These are phyloP conservation scores for Pseudogymnoascus sp. DNA, from an alignment of 2,329 filamentous ascomycete genomes.

Conservation along the genomic window DNA sequence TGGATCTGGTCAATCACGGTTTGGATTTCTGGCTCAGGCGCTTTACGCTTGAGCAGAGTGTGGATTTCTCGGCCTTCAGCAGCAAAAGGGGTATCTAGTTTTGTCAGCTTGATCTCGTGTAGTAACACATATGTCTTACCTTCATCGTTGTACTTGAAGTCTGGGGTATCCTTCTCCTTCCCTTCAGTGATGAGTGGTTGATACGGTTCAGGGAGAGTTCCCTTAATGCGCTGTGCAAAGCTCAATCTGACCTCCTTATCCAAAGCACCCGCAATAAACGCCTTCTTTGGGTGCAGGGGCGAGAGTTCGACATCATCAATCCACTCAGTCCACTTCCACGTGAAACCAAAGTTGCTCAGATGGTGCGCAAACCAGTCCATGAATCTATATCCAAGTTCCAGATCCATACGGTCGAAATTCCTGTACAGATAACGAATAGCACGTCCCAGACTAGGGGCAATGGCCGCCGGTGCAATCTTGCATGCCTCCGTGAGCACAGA, in stretches of 20 bases:
- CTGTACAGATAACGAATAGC: constrained; percentile 89
- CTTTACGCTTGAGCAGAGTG: constrained; percentile 72
- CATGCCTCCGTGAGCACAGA: constrained; percentile 89
- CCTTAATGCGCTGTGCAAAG: constrained; percentile 92
- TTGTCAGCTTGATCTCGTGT: constrained; percentile 12
- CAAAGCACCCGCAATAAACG: constrained; percentile 81
- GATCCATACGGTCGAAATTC: constrained; percentile 71
- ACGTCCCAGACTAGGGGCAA: constrained; percentile 85
- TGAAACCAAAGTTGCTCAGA: constrained; percentile 97
- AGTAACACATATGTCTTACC: constrained; percentile 41
- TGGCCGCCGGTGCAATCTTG: constrained; percentile 92
- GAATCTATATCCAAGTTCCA: constrained; percentile 80
- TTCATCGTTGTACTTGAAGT: constrained; percentile 80
- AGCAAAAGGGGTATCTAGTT: constrained; percentile 63
- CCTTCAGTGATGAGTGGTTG: constrained; percentile 71
- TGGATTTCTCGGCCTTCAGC: constrained; percentile 78
- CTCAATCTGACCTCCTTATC: constrained; percentile 97
- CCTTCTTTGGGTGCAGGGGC: constrained; percentile 76
- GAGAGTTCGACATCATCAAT: constrained; percentile 73
- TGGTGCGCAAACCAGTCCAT: constrained; percentile 98
- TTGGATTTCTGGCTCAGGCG: constrained; percentile 78
- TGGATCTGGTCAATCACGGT: constrained; percentile 73
- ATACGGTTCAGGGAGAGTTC: constrained; percentile 80
- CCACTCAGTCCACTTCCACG: constrained; percentile 99
- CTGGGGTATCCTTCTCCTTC: constrained; percentile 91